Evolutionary conservation across 169 alveolate genomes (phyloP), one percentile per base, ranked within the genome.

Genomic region (Cyclospora cayetanensis): DNA sequence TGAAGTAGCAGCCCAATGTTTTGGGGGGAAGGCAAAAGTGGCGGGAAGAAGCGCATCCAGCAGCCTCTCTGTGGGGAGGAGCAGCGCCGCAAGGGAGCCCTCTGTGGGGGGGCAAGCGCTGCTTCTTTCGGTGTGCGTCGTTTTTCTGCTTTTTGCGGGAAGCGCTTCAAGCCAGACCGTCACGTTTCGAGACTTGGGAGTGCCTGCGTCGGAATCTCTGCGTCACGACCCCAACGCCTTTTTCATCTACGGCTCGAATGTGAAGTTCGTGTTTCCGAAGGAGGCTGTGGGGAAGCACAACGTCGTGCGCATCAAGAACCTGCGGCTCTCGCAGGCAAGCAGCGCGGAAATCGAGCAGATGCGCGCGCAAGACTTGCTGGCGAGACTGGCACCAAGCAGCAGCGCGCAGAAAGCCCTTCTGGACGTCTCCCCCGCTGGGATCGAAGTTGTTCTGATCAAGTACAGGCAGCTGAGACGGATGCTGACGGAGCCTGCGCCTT

Each of bases 351-450:
- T 77, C 1, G 70, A 29, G 46, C 29, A 42, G 70, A 46, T 35
- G 50, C 15, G 2, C 20, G 87, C 3, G 50, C 46, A 42, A 27
- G 25, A 25, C n/a, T n/a, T 0, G 46, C 12, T 27, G 4, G 31
- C 5, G 63, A n/a, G 34, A 34, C 84, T 20, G 35, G 63, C 2
- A 22, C 18, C 76, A 31, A 39, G 12, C 15, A 46, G 52, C 18
- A n/a, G 68, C 79, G 46, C 79, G 31, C 43, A 25, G 50, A 3
- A 9, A 29, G 29, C 9, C 70, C 70, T 22, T 22, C 70, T 55
- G 34, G 29, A 7, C 34, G 79, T 66, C 27, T 77, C 87, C 3
- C 87, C 87, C 7, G 87, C 70, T 20, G 39, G 65, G 15, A n/a
- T 77, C 18, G 87, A 77, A 46, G 42, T 77, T 25, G 70, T 50